These are phyloP conservation scores for Rubus idaeus DNA, from an alignment of 306 rosid genomes.

Conservation along the genomic window DNA sequence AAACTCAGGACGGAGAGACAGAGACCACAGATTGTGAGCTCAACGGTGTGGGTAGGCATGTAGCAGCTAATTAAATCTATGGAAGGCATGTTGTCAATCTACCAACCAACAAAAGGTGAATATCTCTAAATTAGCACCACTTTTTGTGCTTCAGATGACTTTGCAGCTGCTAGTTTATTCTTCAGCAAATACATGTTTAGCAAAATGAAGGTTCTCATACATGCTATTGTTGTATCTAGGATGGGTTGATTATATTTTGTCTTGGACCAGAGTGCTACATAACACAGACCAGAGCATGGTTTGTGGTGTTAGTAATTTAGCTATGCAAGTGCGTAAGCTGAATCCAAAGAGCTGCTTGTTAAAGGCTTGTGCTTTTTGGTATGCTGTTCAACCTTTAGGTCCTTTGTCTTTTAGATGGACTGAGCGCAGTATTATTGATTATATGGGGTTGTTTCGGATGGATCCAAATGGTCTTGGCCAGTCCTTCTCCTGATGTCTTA, in stretches of 20 bases:
- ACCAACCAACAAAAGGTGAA: neutral
- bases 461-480: neutral
- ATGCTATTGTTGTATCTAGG: neutral
- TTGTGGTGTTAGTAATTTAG: neutral
- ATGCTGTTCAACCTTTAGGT: neutral
- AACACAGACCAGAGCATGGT: neutral
- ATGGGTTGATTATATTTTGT: neutral
- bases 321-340: neutral
- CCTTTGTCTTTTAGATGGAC: neutral
- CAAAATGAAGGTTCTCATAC: neutral
- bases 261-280: neutral
- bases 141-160: neutral
- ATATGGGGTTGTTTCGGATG: too few species aligned
- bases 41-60: neutral
- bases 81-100: neutral
- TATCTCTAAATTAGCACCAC: neutral
- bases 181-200: neutral
- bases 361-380: neutral
- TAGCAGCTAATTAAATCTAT: neutral
- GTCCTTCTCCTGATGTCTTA: neutral
- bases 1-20: neutral
- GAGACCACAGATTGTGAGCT: neutral
- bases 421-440: neutral
- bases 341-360: neutral
- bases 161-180: neutral